Base-by-base conservation (phyloP, 306 rosid genomes). In the Cicer cuneatum region DNA sequence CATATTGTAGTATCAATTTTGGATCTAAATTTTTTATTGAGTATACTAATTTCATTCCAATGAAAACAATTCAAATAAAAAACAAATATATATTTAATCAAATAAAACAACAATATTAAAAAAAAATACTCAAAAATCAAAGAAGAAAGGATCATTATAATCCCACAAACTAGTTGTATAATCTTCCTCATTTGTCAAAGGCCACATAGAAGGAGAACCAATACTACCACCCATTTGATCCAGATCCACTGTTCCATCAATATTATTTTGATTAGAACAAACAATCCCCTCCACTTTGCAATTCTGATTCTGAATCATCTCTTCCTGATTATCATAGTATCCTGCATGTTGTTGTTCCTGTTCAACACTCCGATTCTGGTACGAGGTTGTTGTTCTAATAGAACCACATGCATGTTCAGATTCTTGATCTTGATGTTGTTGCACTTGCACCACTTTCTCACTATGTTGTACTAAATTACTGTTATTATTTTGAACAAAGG, bases 141-240 rank as follows among this genome's bases (percentile, higher is more conserved):
- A 84, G 63, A 86, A 84, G 67, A 84, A 83, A 67, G 96, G 91
- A 75, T 93, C 98, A 10, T 70, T 85, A 19, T 94, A 91, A 73
- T 94, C 98, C 97, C 97, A 91, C 10, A 91, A 58, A 56, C 70
- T 76, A 8, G 88, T 82, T 11, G 83, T 59, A 35, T 83, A 78
- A 39, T 85, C 97, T 35, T 86, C 93, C 0, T 51, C 74, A 56
- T 39, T 84, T 1, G 80, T 61, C 76, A 87, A 51, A 0, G 89
- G 84, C 98, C 98, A 94, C 77, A 82, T 37, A 39, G 86, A 61
- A 1, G 96, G 86, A 35, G 96, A 87, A 69, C 84, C 87, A 5
- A 87, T 74, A n/a, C 84, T 5, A 59, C 83, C 64, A 58, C 69
- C 84, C 57, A 74, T 33, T 60, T 83, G 69, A 59, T 81, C 81